These are phyloP conservation scores for Talaromyces sp. DNA, from an alignment of 2,329 filamentous ascomycete species.

Conservation along the genomic window DNA sequence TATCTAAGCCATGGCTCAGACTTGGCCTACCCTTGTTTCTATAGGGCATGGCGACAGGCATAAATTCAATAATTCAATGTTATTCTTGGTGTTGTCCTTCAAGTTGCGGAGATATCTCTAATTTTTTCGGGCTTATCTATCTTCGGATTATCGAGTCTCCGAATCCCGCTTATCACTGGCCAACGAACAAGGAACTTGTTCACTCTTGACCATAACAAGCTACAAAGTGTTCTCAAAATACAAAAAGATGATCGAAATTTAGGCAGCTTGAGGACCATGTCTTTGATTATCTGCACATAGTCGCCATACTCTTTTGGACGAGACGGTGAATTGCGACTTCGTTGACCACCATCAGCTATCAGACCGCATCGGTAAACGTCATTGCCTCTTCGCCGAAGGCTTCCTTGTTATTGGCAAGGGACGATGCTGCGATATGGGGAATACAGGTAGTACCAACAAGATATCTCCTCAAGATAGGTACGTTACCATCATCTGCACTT, in stretches of 20 bases:
- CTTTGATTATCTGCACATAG: not conserved
- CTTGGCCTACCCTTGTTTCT: slow-evolving; percentile 43
- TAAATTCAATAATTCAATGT: not conserved
- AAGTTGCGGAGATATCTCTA: not conserved
- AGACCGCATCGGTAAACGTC: slow-evolving; percentile 1
- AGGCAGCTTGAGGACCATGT: not conserved
- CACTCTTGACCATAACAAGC: not conserved
- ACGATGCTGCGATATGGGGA: slow-evolving; percentile 55
- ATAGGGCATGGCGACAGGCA: slow-evolving; percentile 31
- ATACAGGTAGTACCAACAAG: slow-evolving; percentile 60
- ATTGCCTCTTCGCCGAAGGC: not conserved
- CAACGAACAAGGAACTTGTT: not conserved
- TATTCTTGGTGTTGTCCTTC: not conserved
- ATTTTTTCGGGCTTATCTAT: slow-evolving; percentile 8
- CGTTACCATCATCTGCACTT: slow-evolving; percentile 27
- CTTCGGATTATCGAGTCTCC: slow-evolving; percentile 4
- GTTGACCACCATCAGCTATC: not conserved
- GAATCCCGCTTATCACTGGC: slow-evolving; percentile 9
- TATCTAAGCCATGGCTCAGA: slow-evolving; percentile 58
- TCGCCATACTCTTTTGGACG: not conserved
- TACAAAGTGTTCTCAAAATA: not conserved
- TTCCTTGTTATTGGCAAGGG: slow-evolving; percentile 5
- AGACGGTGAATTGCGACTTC: not conserved
- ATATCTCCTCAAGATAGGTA: slow-evolving; percentile 84
- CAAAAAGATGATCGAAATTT: not conserved